These are phyloP conservation scores for Bacidia rubella DNA, from an alignment of 495 filamentous ascomycete genomes.

Conservation along the genomic window DNA sequence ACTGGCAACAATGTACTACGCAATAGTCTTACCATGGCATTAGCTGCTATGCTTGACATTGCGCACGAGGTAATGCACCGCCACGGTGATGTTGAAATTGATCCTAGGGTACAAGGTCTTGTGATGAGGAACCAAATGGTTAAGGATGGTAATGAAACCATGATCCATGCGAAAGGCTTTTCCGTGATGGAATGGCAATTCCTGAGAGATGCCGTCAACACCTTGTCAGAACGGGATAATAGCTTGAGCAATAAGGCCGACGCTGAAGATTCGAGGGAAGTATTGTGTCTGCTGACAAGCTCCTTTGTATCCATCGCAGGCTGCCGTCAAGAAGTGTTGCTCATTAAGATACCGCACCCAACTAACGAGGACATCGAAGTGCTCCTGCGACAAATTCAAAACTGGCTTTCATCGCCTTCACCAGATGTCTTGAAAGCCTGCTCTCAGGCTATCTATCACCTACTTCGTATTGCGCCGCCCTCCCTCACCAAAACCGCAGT, in stretches of 20 bases:
- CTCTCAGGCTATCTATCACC: too few relatives aligned
- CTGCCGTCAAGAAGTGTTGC: neutral
- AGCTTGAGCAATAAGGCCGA: neutral
- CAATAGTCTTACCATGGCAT: conserved; percentile 10
- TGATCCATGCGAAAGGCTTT: neutral
- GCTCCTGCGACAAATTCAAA: neutral
- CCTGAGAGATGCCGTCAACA: neutral
- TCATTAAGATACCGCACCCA: neutral
- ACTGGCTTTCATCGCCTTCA: too few relatives aligned
- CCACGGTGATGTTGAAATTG: neutral
- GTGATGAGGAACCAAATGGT: neutral
- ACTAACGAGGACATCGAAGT: neutral
- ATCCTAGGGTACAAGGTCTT: neutral
- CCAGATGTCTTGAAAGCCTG: too few relatives aligned
- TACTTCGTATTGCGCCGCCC: too few relatives aligned
- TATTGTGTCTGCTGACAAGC: neutral
- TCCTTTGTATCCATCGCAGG: neutral
- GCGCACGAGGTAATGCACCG: neutral
- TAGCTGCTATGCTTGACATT: conserved; percentile 3
- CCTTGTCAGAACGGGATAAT: neutral
- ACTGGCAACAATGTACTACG: neutral
- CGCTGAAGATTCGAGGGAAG: neutral
- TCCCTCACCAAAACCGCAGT: too few relatives aligned
- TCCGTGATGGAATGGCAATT: neutral
- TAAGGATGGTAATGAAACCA: too few relatives aligned